These are phyloP conservation scores for Pezizomycotina sp. DNA, from an alignment of 2,329 filamentous ascomycete genomes.

Conservation along the genomic window DNA sequence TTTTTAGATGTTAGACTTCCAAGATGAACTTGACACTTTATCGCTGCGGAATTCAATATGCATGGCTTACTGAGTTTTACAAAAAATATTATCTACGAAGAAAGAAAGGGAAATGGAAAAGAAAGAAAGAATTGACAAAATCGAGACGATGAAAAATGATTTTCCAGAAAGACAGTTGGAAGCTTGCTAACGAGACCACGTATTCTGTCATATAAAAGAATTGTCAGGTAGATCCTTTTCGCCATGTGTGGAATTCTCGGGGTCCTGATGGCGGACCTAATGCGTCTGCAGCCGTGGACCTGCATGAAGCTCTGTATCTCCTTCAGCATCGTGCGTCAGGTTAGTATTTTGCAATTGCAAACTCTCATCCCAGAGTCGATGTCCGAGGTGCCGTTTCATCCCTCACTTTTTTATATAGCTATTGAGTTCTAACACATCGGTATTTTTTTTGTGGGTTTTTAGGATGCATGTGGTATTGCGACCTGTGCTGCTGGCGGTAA, in stretches of 20 bases:
- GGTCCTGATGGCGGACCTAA: conserved; percentile 43
- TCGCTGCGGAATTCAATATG: conserved; percentile 25
- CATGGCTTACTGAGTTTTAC: conserved; percentile 19
- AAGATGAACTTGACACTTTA: conserved; percentile 21
- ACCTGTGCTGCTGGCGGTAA: conserved; percentile 58
- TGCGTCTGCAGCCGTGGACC: conserved; percentile 42
- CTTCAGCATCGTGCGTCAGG: conserved; percentile 39
- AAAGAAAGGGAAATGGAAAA: background rate
- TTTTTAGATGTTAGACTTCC: conserved; percentile 34
- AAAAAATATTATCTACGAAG: background rate
- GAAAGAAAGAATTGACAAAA: conserved; percentile 5
- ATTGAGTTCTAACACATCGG: conserved; percentile 33
- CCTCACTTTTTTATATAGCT: conserved; percentile 12
- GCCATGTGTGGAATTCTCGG: conserved; percentile 48
- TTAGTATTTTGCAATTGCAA: too few relatives aligned
- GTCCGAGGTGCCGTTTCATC: too few relatives aligned
- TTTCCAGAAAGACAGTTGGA: background rate
- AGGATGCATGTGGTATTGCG: conserved; percentile 71
- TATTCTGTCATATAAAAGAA: background rate
- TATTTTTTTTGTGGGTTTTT: conserved; percentile 32
- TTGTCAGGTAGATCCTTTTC: conserved; percentile 17
- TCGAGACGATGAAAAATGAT: conserved; percentile 1
- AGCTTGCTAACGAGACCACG: conserved; percentile 2
- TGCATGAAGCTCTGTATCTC: conserved; percentile 56
- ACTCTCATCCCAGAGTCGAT: too few relatives aligned